These are phyloP conservation scores for Monosporascus ibericus DNA, from an alignment of 2,329 filamentous ascomycete species.

Conservation along the genomic window DNA sequence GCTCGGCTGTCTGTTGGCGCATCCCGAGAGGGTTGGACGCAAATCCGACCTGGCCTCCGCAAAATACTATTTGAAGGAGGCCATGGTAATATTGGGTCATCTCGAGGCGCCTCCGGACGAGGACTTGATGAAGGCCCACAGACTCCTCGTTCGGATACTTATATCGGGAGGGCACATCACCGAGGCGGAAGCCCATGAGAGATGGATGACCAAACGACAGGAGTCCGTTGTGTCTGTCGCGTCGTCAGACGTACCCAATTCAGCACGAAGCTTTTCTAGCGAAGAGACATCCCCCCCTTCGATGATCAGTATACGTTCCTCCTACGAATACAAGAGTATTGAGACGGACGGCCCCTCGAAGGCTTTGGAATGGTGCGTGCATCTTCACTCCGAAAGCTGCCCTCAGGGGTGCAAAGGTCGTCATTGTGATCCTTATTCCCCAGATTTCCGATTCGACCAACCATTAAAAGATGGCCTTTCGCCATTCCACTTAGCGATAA, in stretches of 20 bases:
- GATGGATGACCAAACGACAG: neutral
- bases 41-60: neutral
- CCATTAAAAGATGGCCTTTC: neutral
- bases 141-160: neutral
- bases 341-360: neutral
- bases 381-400: neutral
- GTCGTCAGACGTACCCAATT: neutral
- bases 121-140: neutral
- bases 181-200: neutral
- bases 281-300: neutral
- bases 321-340: neutral
- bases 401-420: neutral
- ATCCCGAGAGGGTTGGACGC: neutral
- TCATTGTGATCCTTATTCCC: neutral
- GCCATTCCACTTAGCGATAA: neutral
- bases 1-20: neutral
- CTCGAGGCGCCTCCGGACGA: neutral
- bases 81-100: neutral
- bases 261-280: neutral
- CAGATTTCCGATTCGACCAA: neutral
- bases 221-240: neutral
- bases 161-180: neutral
- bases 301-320: neutral
- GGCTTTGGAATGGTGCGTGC: neutral
- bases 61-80: neutral